Conservation (phyloP, 2,329 filamentous ascomycete species). For the Pseudopithomyces chartarum region DNA sequence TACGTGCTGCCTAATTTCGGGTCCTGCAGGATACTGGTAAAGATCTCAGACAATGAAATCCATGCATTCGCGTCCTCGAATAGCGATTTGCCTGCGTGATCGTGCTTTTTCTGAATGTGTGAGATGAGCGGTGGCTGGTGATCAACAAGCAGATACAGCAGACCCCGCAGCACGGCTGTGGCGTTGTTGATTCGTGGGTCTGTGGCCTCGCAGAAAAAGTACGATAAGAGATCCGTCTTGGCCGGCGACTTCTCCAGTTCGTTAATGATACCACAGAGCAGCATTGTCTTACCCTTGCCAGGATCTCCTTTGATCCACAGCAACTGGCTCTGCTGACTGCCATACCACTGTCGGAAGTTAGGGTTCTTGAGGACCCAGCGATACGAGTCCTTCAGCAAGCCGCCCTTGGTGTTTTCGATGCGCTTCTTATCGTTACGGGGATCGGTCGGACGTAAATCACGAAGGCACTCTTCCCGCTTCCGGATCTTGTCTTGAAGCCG, state of each 20-base stretch:
- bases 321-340: neutral
- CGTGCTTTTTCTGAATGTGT: neutral
- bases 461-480: neutral
- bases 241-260: neutral
- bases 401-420: too few relatives aligned
- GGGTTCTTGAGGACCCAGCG: neutral
- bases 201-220: too few relatives aligned
- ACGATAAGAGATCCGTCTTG: neutral
- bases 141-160: neutral
- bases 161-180: neutral
- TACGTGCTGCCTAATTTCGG: neutral
- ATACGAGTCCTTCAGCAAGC: neutral
- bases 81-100: neutral
- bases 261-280: neutral
- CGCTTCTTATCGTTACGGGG: neutral
- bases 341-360: neutral
- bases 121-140: neutral
- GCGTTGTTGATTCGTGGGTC: neutral
- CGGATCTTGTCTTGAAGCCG: neutral
- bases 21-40: neutral
- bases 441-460: neutral
- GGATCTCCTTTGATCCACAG: neutral
- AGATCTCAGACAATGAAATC: neutral
- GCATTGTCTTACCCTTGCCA: constrained; percentile 1
- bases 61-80: neutral